Conservation (phyloP, 495 filamentous ascomycete species). For the Penicillium samsonianum region DNA sequence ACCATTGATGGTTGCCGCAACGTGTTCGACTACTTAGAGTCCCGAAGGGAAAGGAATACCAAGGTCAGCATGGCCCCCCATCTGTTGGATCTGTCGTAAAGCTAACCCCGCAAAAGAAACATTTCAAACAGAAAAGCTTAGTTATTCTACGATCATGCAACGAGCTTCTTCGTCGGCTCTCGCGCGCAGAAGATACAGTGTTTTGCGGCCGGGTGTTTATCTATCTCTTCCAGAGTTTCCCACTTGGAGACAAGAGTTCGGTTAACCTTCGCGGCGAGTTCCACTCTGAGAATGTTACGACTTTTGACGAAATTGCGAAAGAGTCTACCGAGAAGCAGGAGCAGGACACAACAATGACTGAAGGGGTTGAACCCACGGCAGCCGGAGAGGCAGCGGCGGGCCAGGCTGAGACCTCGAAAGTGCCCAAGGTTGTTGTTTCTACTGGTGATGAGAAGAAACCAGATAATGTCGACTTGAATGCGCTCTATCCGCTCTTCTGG, state of each 20-base stretch:
- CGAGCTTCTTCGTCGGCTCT: conserved; percentile 86
- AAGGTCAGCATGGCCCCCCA: conserved; percentile 45
- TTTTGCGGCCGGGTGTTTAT: conserved; percentile 98
- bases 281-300: conserved; percentile 92
- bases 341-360: conserved; percentile 62
- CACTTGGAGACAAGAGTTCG: conserved; percentile 91
- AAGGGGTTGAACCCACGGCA: conserved; percentile 46
- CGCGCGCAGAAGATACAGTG: conserved; percentile 90
- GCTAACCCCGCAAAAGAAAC: conserved; percentile 52
- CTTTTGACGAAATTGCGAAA: conserved; percentile 63
- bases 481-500: conserved; percentile 93
- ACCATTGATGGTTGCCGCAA: conserved; percentile 86
- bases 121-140: conserved; percentile 80
- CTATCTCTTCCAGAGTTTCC: conserved; percentile 96
- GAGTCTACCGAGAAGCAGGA: conserved; percentile 34
- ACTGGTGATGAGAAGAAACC: conserved; percentile 45
- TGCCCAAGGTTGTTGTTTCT: conserved; percentile 56
- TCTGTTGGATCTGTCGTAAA: not conserved
- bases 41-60: conserved; percentile 81
- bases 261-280: conserved; percentile 97
- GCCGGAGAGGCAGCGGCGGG: conserved; percentile 24
- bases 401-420: conserved; percentile 23
- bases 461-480: conserved; percentile 60
- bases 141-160: conserved; percentile 92
- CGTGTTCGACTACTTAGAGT: conserved; percentile 93